Base-by-base conservation (phyloP, 2,329 filamentous ascomycete genomes). In the Albifimbria verrucaria region DNA sequence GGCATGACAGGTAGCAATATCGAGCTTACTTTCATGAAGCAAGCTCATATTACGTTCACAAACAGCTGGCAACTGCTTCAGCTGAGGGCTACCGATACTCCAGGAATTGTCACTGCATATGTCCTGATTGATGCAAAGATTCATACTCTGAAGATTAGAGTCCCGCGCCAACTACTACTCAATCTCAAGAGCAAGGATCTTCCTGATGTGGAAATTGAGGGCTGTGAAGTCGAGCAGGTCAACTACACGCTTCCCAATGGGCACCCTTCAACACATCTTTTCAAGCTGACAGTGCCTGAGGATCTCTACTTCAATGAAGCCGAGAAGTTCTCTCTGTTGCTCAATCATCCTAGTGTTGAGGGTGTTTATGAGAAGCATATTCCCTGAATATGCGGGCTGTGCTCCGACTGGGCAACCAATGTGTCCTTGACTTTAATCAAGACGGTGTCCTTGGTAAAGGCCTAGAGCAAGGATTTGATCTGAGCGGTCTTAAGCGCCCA, bases 331-430 rank as follows among this genome's bases (percentile, higher is more conserved):
- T 85, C 87, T 2, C 73, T 87, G 24, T 77, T 97, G 2, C 93
- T 97, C 75, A 92, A 93, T 57, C 92, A 99, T 66, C 85, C 92
- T 0, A 96, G 92, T 68, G 90, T 99, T 2, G 94, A 99, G 71
- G 95, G 95, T 25, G 92, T 99, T 15, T 99, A 99, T 65, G 95
- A 99, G 73, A 93, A 88, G 64, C 89, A 96, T 59, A 80, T 99
- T 1, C 92, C 95, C 77, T 97, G 6, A 90, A 90, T 57, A 82
- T 96, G 47, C 84, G 93, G 41, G 94, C 93, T 4, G 82, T 99
- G 26, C 81, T 99, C 10, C 89, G 94, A 60, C 77, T 99, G 1
- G 95, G 94, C 42, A 97, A 90, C 63, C 77, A 89, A 25, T 99
- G 94, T 68, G 95, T 91, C 2, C 96, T 99, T 59, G 94, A 99